These are phyloP conservation scores for Begonia fuchsioides DNA, from an alignment of 306 rosid species.

Conservation along the genomic window DNA sequence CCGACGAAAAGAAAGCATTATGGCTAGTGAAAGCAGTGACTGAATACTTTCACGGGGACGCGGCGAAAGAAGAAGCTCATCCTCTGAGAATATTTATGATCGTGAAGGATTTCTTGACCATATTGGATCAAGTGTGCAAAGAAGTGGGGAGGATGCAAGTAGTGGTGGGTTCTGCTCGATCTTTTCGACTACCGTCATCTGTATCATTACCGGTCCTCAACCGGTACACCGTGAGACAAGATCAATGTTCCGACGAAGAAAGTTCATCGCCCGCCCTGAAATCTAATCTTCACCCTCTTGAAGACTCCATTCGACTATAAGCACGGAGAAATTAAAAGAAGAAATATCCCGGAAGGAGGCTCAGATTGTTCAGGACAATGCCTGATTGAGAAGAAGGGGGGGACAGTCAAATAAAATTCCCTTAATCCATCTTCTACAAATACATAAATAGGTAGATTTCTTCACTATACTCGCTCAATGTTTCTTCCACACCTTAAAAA, in stretches of 20 bases:
- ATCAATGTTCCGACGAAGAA: constrained; percentile 76
- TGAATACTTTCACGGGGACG: constrained; percentile 77
- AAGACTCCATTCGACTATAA: no score
- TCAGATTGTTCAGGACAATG: no score
- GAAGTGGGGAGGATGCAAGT: constrained; percentile 89
- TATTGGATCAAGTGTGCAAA: constrained; percentile 84
- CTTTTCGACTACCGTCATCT: constrained; percentile 63
- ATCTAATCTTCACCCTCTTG: no score
- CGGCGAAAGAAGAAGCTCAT: constrained; percentile 87
- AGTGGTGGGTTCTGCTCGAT: constrained; percentile 70
- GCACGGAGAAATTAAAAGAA: no score
- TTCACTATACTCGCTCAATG: no score
- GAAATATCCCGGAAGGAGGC: no score
- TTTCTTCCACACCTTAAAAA: no score
- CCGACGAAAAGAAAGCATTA: constrained; percentile 62
- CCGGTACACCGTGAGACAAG: constrained; percentile 58
- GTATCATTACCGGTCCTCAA: constrained; percentile 81
- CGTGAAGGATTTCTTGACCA: constrained; percentile 72
- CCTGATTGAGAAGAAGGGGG: no score
- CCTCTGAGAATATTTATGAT: constrained; percentile 92
- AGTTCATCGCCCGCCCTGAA: constrained; percentile 78
- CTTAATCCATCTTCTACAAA: no score
- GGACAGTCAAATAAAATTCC: no score
- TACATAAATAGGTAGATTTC: no score
- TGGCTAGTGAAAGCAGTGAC: constrained; percentile 82